A percentile compares a stretch with the other conserved stretches of the same genome.
These are phyloP conservation scores for Clonostachys byssicola DNA, from an alignment of 2,329 filamentous ascomycete species.

Conservation along the genomic window DNA sequence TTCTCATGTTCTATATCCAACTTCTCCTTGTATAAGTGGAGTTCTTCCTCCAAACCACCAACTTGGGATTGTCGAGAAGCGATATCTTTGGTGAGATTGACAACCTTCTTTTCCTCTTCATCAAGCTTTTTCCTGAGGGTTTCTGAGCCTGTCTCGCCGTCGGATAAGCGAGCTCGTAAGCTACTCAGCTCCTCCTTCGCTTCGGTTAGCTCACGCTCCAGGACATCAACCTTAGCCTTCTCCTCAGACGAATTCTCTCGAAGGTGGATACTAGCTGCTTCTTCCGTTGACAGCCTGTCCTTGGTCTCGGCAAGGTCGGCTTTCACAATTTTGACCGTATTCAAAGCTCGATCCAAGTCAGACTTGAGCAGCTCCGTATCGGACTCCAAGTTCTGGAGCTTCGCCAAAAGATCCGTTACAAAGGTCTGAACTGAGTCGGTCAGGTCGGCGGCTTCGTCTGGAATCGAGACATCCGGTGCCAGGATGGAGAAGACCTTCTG, in stretches of 20 bases:
- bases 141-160: slow-evolving; percentile 81
- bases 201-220: slow-evolving; percentile 56
- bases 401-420: slow-evolving; percentile 55
- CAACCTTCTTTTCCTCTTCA: slow-evolving; percentile 70
- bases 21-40: slow-evolving; percentile 64
- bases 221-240: slow-evolving; percentile 45
- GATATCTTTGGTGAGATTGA: slow-evolving; percentile 64
- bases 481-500: slow-evolving; percentile 57
- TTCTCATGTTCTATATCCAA: slow-evolving; percentile 48
- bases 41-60: slow-evolving; percentile 71
- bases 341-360: slow-evolving; percentile 58
- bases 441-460: slow-evolving; percentile 53
- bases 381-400: slow-evolving; percentile 54
- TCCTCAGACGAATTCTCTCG: slow-evolving; percentile 49
- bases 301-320: slow-evolving; percentile 50
- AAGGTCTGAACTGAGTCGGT: slow-evolving; percentile 55
- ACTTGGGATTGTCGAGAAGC: slow-evolving; percentile 73
- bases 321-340: slow-evolving; percentile 50
- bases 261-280: slow-evolving; percentile 45
- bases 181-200: slow-evolving; percentile 65
- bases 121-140: slow-evolving; percentile 69
- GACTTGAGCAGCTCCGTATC: slow-evolving; percentile 56
- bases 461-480: slow-evolving; percentile 44
- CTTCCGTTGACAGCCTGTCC: slow-evolving; percentile 45
- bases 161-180: slow-evolving; percentile 68